These are phyloP conservation scores for Daldinia grandis DNA, from an alignment of 495 filamentous ascomycete species.

Conservation along the genomic window DNA sequence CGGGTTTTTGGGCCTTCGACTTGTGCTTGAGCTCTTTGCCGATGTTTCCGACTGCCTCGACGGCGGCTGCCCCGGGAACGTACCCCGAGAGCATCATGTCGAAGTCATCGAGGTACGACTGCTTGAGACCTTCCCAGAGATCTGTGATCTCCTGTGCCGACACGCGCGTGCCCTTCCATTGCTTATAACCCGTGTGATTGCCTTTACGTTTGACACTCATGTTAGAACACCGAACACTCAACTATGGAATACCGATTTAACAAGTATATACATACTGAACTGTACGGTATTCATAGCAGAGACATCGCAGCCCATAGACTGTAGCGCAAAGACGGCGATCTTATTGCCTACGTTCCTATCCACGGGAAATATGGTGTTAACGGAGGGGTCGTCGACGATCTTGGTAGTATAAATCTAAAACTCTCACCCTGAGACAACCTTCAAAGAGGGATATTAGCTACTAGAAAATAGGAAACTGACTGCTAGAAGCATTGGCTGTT, in stretches of 20 bases:
- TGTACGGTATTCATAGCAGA: slow-evolving; percentile 94
- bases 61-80: slow-evolving; percentile 81
- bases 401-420: slow-evolving; percentile 26
- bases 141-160: slow-evolving; percentile 84
- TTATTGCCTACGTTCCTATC: slow-evolving; percentile 94
- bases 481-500: slow-evolving; percentile 23
- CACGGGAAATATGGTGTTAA: slow-evolving; percentile 28
- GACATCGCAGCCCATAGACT: slow-evolving; percentile 91
- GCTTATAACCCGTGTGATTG: slow-evolving; percentile 91
- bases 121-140: slow-evolving; percentile 82
- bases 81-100: slow-evolving; percentile 95
- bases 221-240: background rate
- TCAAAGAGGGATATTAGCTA: slow-evolving; percentile 48
- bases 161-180: slow-evolving; percentile 82
- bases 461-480: slow-evolving; percentile 29
- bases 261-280: slow-evolving; percentile 69
- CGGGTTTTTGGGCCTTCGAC: slow-evolving; percentile 62
- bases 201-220: slow-evolving; percentile 58
- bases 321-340: slow-evolving; percentile 92
- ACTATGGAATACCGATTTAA: background rate
- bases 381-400: slow-evolving; percentile 16
- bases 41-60: slow-evolving; percentile 85
- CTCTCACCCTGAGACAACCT: slow-evolving; percentile 84
- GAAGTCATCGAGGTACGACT: slow-evolving; percentile 83
- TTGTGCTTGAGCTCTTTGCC: slow-evolving; percentile 78